Evolutionary conservation across 75 land plant genomes (phyloP).

Genomic region (Pinus tabuliformis): DNA sequence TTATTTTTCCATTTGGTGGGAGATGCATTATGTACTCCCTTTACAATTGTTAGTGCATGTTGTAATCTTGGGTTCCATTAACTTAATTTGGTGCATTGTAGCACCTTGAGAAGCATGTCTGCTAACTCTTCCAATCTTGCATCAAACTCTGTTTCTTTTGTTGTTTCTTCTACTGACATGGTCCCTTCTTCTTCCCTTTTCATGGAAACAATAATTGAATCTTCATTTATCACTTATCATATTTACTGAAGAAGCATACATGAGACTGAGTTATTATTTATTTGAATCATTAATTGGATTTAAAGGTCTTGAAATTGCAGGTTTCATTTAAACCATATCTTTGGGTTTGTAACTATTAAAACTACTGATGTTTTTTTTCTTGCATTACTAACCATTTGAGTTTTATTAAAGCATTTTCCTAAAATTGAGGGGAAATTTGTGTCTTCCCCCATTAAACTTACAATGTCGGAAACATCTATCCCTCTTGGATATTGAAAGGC

Average conservation of each 20-base stretch:
- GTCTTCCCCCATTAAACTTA: constrained; percentile 65
- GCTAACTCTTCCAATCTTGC: constrained; percentile 41
- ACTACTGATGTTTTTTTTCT: constrained; percentile 59
- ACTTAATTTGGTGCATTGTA: neutral
- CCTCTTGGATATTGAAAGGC: constrained; percentile 71
- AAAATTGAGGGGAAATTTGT: constrained; percentile 63
- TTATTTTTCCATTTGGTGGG: too few species aligned
- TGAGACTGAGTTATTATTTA: neutral
- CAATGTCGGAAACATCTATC: constrained; percentile 52
- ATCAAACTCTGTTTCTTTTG: constrained; percentile 43
- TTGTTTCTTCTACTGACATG: constrained; percentile 47
- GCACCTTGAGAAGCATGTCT: constrained; percentile 21
- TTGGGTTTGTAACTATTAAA: neutral
- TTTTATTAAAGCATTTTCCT: constrained; percentile 47
- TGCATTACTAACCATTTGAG: constrained; percentile 50
- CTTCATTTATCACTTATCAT: constrained; percentile 19
- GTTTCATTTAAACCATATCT: neutral
- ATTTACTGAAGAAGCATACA: neutral
- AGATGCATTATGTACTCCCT: too few species aligned
- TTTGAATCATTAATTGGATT: neutral
- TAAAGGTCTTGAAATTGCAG: neutral
- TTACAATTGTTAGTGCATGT: too few species aligned
- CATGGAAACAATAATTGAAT: constrained; percentile 26
- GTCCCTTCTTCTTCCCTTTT: constrained; percentile 50
- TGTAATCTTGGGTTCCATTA: too few species aligned